These are phyloP conservation scores for Oryza australiensis DNA, from an alignment of 176 grass and related monocot species.

Conservation along the genomic window DNA sequence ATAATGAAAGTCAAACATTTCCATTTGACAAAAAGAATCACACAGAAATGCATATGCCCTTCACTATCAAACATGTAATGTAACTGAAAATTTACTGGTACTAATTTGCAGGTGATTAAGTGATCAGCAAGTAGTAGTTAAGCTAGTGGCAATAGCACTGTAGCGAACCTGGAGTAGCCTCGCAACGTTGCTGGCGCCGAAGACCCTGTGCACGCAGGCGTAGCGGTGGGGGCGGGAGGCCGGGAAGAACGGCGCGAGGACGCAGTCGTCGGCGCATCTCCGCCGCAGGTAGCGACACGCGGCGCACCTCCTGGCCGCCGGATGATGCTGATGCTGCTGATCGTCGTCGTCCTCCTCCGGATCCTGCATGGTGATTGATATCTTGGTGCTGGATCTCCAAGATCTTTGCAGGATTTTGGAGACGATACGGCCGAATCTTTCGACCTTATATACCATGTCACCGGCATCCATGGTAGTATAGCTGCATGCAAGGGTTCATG, in stretches of 20 bases:
- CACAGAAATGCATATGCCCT: too few species aligned
- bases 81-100: background rate
- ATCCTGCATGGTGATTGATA: background rate
- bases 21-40: too few species aligned
- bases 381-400: background rate
- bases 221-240: slow-evolving; percentile 48
- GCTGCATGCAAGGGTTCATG: too few species aligned
- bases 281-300: slow-evolving; percentile 71
- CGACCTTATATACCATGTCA: background rate
- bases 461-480: too few species aligned
- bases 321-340: background rate
- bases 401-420: slow-evolving; percentile 30
- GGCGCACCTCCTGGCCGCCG: slow-evolving; percentile 29
- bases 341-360: background rate
- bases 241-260: slow-evolving; percentile 70
- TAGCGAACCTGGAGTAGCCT: slow-evolving; percentile 56
- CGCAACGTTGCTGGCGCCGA: slow-evolving; percentile 71
- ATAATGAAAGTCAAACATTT: too few species aligned
- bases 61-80: too few species aligned
- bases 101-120: background rate
- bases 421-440: background rate
- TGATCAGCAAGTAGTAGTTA: background rate
- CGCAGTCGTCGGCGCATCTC: slow-evolving; percentile 65
- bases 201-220: slow-evolving; percentile 60
- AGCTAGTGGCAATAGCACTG: background rate